Percentiles rank a stretch among this genome's conserved stretches.
phyloP scores from a whole-genome alignment of 306 rosid species.

The Cicer judaicum region DNA sequence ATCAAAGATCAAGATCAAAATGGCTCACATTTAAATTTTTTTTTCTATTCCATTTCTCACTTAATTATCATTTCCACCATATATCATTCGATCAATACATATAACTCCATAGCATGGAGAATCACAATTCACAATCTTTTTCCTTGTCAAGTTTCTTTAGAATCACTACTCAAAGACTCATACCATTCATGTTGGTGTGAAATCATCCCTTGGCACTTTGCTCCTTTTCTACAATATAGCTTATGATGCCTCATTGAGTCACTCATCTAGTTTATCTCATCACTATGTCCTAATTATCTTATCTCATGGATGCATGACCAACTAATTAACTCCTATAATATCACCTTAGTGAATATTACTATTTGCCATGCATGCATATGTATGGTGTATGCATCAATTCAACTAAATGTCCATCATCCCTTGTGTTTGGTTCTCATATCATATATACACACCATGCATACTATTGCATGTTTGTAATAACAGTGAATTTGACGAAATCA shows the following conservation, averaged over 20 bases:
- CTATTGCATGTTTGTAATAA: no score
- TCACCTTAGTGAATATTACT: neutral
- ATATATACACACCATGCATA: neutral
- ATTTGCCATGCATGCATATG: slow-evolving; percentile 8
- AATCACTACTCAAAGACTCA: neutral
- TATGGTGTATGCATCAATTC: slow-evolving; percentile 16
- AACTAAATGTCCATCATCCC: slow-evolving; percentile 27
- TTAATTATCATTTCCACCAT: neutral
- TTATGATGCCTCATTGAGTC: slow-evolving; percentile 2
- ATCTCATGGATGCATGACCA: slow-evolving; percentile 18
- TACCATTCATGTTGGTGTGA: neutral
- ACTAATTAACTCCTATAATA: slow-evolving; percentile 4
- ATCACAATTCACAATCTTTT: neutral
- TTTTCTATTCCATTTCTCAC: slow-evolving; percentile 4
- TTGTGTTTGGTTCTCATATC: neutral
- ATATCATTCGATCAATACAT: neutral
- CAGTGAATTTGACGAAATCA: no score
- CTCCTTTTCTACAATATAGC: slow-evolving; percentile 2
- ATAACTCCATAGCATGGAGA: neutral
- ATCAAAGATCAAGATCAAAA: neutral
- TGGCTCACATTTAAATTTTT: neutral
- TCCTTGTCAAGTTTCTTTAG: slow-evolving; percentile 15
- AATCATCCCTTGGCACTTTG: neutral
- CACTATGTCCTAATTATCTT: neutral
- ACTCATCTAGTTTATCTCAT: slow-evolving; percentile 1